Base-by-base conservation (phyloP, 148 eudicot genomes). In the Vaccinium darrowii region DNA sequence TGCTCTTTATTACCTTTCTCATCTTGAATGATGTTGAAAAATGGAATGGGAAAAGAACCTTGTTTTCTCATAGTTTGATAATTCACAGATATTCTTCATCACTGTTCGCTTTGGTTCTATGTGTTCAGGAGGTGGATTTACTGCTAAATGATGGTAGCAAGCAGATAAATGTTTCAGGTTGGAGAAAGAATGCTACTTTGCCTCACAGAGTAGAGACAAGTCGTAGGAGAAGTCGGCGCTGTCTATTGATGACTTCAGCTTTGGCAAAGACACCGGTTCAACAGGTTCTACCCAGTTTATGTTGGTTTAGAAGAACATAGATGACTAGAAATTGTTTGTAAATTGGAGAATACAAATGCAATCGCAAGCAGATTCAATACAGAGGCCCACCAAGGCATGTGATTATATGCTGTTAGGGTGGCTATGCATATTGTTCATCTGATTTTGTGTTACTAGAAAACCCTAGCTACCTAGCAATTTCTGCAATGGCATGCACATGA, bases 101-200 rank as follows among this genome's bases (percentile, higher is more conserved):
- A 39, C 12, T 11, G 54, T 27, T 52, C 49, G 67, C 83, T 67
- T 82, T 88, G 54, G 58, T 53, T 84, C 82, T 80, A 65, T 86
- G 84, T 23, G 57, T 82, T 84, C 94, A 97, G 99, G 99, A 97
- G 90, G 99, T 97, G 71, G 99, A 97, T 88, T 91, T 97, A 89
- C 87, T 97, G 87, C 90, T 95, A 73, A 97, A 97, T 92, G 99
- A 97, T 91, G 99, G 99, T 78, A 97, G 99, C 91, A 97, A 97
- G 90, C 98, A 97, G 85, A 88, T 95, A 76, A 95, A 94, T 89
- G 99, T 92, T 80, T 83, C 88, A 54, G 92, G 90, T 51, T 97
- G 99, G 99, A 94, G 98, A 89, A 97, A 91, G 87, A 90, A 91
- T 91, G 88, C 88, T 79, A 85, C 91, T 82, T 89, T 97, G 80